Evolutionary conservation across 805 yeast species (phyloP), one percentile per base, ranked within the genome.

Genomic region (Ogataea nakhonphanomensis): DNA sequence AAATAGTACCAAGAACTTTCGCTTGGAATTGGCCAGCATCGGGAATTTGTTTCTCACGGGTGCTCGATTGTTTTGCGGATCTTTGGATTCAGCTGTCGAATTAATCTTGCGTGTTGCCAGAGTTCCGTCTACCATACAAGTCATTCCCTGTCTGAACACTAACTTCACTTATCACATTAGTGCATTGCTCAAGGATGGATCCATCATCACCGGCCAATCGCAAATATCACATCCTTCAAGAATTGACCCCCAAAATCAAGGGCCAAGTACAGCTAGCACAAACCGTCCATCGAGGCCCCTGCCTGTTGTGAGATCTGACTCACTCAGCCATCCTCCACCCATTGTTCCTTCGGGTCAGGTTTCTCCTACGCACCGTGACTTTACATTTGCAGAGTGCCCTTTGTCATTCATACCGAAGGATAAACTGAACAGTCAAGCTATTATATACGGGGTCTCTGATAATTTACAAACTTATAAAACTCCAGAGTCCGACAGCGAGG

Each of bases 11-110:
- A 70, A 76, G 30, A 81, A 75, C 47, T 90, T 88, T 61, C 67
- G 81, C 33, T 84, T 78, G 56, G 87, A 82, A 46, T 62, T 78
- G 43, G 96, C 96, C 1, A 83, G 86, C 48, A 71, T 90, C 11
- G 98, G 98, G 0, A 90, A 90, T 54, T 61, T 89, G 55, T 79
- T 90, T 43, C 65, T 89, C 37, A 81, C 95, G 0, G 96, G 95
- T 1, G 81, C 84, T 0, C 68, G 96, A 27, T 61, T 86, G 15
- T 86, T 87, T 55, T 77, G 85, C 53, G 96, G 96, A 0, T 84
- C 93, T 1, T 67, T 88, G 35, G 95, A 88, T 55, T 76, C 88
- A 5, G 88, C 95, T 0, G 78, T 89, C 38, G 96, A 87, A 58
- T 66, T 88, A 30, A 72, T 84, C 53, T 62, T 79, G 47, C 72